These are phyloP conservation scores for Plasmopara viticola DNA, from an alignment of 352 stramenopile genomes.

Conservation along the genomic window DNA sequence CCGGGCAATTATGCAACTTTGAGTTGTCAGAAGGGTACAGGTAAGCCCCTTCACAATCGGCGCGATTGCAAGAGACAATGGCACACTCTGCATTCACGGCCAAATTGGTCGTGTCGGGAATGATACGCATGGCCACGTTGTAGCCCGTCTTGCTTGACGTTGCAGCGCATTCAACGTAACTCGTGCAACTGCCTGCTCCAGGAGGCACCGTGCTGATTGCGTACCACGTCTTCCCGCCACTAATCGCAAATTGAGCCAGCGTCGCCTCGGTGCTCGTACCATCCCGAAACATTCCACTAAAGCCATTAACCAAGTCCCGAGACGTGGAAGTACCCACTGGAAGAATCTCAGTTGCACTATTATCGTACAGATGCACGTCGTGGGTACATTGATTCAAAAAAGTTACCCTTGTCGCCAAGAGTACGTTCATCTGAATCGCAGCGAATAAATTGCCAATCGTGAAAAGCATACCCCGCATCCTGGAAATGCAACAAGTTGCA, in stretches of 20 bases:
- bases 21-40: slow-evolving; percentile 42
- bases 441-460: background rate
- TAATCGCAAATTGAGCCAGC: slow-evolving; percentile 45
- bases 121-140: slow-evolving; percentile 60
- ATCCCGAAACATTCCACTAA: slow-evolving; percentile 63
- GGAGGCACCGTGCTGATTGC: slow-evolving; percentile 51
- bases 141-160: slow-evolving; percentile 49
- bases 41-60: slow-evolving; percentile 41
- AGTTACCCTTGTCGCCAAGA: slow-evolving; percentile 24
- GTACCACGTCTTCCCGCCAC: slow-evolving; percentile 45
- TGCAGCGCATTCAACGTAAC: slow-evolving; percentile 38
- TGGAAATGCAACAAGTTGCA: background rate
- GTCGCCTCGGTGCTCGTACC: slow-evolving; percentile 35
- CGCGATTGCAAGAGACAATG: slow-evolving; percentile 26
- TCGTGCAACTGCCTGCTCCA: slow-evolving; percentile 43
- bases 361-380: slow-evolving; percentile 46
- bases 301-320: slow-evolving; percentile 28
- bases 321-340: slow-evolving; percentile 22
- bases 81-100: slow-evolving; percentile 28
- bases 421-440: slow-evolving; percentile 19
- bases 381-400: slow-evolving; percentile 44
- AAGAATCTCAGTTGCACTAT: slow-evolving; percentile 28
- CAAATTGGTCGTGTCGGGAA: slow-evolving; percentile 20
- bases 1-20: slow-evolving; percentile 47
- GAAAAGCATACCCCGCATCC: background rate